Base-by-base conservation (phyloP, 2,329 filamentous ascomycete species). In the Apiospora arundinis region DNA sequence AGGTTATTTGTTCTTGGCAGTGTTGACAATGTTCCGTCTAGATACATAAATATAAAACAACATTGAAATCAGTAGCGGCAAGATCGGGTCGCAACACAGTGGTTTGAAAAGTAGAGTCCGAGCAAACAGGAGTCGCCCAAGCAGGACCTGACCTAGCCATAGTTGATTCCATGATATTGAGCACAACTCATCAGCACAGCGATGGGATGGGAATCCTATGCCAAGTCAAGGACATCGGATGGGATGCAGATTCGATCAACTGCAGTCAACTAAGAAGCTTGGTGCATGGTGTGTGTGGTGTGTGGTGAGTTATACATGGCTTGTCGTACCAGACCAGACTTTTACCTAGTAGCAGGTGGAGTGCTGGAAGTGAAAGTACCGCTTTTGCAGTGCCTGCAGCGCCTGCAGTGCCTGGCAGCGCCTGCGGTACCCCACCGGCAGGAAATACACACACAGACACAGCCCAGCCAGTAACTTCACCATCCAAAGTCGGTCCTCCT, bases 11-110 rank as follows among this genome's bases (percentile, higher is more conserved):
- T 23, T 63, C 56, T 63, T 63, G 56, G 56, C 56, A 32, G 56
- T 63, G 56, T 63, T 40, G 56, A 63, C 49, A 63, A 12, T 23
- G 56, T 63, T 40, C 56, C 56, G 56, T 63, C 18, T 63, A 63
- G 18, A 63, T 40, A 63, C 56, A 63, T 63, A 63, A 63, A 40
- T 63, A 63, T 63, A 63, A 63, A 63, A 63, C 56, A 63, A 42
- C 40, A 42, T 42, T 42, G 40, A 42, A 40, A 6, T 18, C 56
- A 40, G 56, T 23, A 40, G 56, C 56, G 56, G 56, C 28, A 63
- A 63, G 56, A 23, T 63, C 56, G 32, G 56, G 56, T 63, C 56
- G 56, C 56, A 63, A 40, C 56, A 37, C 56, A n/a, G 32, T n/a
- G 32, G 56, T 63, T 40, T 63, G 28, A n/a, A 63, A n/a, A 63